A percentile compares a stretch with the other conserved stretches of the same genome.
Conservation (phyloP, 2,329 filamentous ascomycete species). For the Talaromyces funiculosus region DNA sequence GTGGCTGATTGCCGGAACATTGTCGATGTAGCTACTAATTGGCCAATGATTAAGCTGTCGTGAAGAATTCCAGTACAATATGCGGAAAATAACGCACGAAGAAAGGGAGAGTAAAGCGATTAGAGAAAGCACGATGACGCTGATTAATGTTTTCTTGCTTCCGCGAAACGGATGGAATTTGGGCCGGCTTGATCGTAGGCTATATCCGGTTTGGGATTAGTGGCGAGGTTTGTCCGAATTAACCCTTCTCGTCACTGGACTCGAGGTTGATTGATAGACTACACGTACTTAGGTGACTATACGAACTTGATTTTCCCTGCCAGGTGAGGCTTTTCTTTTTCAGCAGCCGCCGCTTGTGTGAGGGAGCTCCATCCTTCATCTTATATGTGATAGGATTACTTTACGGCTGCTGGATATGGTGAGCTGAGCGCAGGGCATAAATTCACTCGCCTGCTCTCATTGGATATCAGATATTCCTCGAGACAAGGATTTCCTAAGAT, state of each 20-base stretch:
- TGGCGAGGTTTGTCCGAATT: background rate
- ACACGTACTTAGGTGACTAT: background rate
- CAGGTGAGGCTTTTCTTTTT: constrained; percentile 3
- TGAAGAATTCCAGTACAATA: background rate
- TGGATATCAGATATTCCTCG: no score
- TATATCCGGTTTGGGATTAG: constrained; percentile 2
- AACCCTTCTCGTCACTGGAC: background rate
- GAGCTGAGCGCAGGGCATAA: no score
- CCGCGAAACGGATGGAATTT: background rate
- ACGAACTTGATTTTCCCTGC: constrained; percentile 1
- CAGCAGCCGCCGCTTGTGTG: background rate
- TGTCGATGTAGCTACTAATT: background rate
- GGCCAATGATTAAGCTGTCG: background rate
- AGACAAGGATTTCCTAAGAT: no score
- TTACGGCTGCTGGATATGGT: no score
- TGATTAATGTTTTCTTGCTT: constrained; percentile 3
- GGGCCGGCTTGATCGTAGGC: background rate
- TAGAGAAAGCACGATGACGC: background rate
- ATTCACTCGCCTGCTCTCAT: no score
- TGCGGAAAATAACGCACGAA: background rate
- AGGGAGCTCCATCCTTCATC: no score
- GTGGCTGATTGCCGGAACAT: constrained; percentile 13
- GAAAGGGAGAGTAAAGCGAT: background rate
- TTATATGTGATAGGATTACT: no score
- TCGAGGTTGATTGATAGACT: no score